These are phyloP conservation scores for Colletotrichum echinochloae DNA, from an alignment of 2,329 filamentous ascomycete species.

Conservation along the genomic window DNA sequence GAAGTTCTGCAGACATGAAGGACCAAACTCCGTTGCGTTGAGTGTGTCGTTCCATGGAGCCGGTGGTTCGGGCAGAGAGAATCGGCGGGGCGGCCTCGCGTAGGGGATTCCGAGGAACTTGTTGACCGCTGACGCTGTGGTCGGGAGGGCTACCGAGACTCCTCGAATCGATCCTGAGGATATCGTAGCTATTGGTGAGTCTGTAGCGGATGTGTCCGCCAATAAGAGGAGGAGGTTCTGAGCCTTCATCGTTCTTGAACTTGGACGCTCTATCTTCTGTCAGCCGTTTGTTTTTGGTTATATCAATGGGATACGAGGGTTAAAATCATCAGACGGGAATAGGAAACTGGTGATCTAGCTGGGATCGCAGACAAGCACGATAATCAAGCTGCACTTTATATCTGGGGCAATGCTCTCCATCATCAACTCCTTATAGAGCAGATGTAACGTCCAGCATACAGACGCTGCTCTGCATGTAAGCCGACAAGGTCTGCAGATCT, in stretches of 20 bases:
- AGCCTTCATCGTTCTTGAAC: neutral
- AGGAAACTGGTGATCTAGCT: neutral
- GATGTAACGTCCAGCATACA: neutral
- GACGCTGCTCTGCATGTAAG: too few species aligned
- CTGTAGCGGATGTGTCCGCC: neutral
- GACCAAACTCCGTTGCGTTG: too few species aligned
- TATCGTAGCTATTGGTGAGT: conserved; percentile 9
- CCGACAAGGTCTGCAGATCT: neutral
- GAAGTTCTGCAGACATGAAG: too few species aligned
- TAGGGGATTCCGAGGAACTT: conserved; percentile 65
- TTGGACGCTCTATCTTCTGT: neutral
- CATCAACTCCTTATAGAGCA: neutral
- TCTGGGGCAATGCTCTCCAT: neutral
- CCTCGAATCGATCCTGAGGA: conserved; percentile 11
- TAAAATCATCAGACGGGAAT: neutral
- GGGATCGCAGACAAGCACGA: too few species aligned
- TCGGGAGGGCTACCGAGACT: neutral
- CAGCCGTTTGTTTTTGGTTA: neutral
- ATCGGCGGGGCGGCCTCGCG: conserved; percentile 57
- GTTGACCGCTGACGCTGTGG: conserved; percentile 43
- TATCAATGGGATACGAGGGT: too few species aligned
- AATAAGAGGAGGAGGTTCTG: neutral
- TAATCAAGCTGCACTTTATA: neutral
- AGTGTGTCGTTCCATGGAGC: too few species aligned
- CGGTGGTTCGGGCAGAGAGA: too few species aligned